Evolutionary conservation across 2,329 filamentous ascomycete genomes (phyloP).

Genomic region (Pseudogymnoascus sp.): DNA sequence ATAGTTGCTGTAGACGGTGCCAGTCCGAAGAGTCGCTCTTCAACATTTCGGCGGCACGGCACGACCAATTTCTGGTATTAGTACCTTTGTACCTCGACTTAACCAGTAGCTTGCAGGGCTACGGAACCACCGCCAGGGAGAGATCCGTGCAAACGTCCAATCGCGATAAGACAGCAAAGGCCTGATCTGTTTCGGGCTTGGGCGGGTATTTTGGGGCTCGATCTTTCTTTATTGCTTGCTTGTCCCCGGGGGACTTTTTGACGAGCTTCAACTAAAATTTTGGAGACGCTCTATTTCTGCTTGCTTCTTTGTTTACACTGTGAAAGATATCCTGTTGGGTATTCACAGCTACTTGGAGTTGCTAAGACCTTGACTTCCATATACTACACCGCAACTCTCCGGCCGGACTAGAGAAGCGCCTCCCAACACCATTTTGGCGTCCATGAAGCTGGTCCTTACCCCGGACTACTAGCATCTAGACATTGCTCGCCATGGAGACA

Average conservation of each 20-base stretch:
- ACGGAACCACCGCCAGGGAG: neutral
- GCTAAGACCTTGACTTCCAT: neutral
- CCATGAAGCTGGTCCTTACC: neutral
- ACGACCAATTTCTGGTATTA: neutral
- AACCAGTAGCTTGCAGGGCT: conserved; percentile 4
- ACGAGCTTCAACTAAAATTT: neutral
- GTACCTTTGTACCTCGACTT: neutral
- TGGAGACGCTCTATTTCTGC: neutral
- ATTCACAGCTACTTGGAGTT: neutral
- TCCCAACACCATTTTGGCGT: neutral
- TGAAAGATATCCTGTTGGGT: neutral
- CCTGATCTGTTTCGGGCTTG: conserved; percentile 7
- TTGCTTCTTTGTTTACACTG: neutral
- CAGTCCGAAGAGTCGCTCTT: too few species aligned
- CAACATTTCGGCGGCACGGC: too few species aligned
- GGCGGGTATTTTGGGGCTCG: neutral
- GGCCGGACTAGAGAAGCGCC: neutral
- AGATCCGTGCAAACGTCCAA: conserved; percentile 4
- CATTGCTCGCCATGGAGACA: conserved; percentile 52
- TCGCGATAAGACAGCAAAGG: conserved; percentile 6
- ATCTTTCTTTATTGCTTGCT: conserved; percentile 8
- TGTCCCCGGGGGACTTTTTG: neutral
- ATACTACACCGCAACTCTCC: neutral
- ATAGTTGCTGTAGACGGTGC: too few species aligned
- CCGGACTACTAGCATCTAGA: neutral